Evolutionary conservation across 495 filamentous ascomycete species (phyloP).

Genomic region (Chaetomidium leptoderma): DNA sequence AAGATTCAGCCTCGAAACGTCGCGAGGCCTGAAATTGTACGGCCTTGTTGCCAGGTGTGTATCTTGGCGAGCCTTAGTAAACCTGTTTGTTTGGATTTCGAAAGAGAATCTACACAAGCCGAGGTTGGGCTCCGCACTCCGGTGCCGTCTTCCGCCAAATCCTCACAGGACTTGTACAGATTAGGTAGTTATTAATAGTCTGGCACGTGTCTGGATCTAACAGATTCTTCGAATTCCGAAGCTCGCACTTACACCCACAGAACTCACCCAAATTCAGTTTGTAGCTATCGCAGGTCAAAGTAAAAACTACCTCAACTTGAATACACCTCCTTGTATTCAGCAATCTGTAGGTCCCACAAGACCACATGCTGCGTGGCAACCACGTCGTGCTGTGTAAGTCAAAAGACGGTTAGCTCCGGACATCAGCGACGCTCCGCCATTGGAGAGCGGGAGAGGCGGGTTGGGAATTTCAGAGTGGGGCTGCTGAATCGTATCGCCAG

Average conservation of each 20-base stretch:
- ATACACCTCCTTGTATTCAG: background rate
- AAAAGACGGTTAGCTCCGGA: constrained; percentile 23
- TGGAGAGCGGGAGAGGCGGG: constrained; percentile 2
- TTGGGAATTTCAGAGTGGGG: constrained; percentile 16
- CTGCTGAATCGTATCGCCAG: constrained; percentile 24
- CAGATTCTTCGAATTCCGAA: no score
- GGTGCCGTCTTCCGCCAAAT: no score
- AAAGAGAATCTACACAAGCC: background rate
- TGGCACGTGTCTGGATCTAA: no score
- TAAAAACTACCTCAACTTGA: background rate
- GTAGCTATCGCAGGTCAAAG: no score
- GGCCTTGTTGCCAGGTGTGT: no score
- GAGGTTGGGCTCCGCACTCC: background rate
- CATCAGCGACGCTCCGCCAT: constrained; percentile 15
- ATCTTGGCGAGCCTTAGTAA: no score
- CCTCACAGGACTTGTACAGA: no score
- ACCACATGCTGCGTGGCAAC: background rate
- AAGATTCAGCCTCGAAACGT: background rate
- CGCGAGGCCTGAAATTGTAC: background rate
- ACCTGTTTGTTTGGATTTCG: background rate
- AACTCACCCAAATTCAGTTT: no score
- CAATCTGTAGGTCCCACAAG: background rate
- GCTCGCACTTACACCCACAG: no score
- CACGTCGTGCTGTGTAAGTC: constrained; percentile 9
- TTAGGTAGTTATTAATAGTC: no score